phyloP scores from a whole-genome alignment of 768 basidiomycete genomes.

The Amanita inopinata region DNA sequence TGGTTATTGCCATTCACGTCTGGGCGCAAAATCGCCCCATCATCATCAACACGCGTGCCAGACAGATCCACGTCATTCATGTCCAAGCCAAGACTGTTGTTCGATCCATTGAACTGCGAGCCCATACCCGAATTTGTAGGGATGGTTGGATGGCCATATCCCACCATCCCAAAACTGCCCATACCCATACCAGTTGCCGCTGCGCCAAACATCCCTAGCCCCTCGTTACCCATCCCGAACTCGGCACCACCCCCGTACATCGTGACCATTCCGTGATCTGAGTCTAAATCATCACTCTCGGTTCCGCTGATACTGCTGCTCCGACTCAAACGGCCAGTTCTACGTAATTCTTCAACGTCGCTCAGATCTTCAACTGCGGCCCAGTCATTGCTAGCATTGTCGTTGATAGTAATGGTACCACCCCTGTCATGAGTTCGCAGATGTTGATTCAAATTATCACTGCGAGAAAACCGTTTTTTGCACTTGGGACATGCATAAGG shows the following conservation, averaged over 20 bases:
- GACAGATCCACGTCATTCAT: conserved; percentile 23
- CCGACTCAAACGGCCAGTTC: conserved; percentile 3
- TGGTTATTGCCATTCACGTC: background rate
- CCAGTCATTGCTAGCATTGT: conserved; percentile 7
- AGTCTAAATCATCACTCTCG: conserved; percentile 7
- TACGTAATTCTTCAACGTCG: conserved; percentile 6
- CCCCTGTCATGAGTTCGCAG: conserved; percentile 64
- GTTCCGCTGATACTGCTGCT: conserved; percentile 10
- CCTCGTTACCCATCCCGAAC: conserved; percentile 27
- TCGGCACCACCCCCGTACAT: conserved; percentile 52
- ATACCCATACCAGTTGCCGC: conserved; percentile 9
- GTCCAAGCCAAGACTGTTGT: conserved; percentile 3
- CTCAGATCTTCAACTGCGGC: conserved; percentile 5
- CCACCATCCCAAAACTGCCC: conserved; percentile 3
- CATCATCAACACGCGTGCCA: conserved; percentile 46
- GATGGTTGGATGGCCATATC: background rate
- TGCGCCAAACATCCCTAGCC: conserved; percentile 13
- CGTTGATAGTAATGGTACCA: conserved; percentile 10
- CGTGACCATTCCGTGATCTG: conserved; percentile 29
- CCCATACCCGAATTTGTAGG: background rate
- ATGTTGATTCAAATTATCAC: conserved; percentile 87
- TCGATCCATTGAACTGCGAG: conserved; percentile 3
- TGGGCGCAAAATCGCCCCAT: conserved; percentile 33
- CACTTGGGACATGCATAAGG: conserved; percentile 73
- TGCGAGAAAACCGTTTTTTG: conserved; percentile 75